Base-by-base conservation (phyloP, 176 grass and related monocot species). In the Chrysopogon serrulatus region DNA sequence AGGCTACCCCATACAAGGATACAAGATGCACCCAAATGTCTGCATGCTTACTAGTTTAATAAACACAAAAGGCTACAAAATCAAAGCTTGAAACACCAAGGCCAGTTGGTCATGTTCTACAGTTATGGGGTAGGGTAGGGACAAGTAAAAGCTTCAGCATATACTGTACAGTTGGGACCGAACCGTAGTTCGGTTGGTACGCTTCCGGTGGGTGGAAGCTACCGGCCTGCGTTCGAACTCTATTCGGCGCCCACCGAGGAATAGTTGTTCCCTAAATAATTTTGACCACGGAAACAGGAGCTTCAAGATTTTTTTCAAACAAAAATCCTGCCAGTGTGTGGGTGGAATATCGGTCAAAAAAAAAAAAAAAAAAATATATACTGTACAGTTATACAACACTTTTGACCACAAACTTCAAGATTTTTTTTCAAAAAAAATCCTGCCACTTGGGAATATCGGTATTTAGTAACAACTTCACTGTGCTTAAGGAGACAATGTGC, bases 1-100 rank as follows among this genome's bases (percentile, higher is more conserved):
- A 89, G 90, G 37, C 87, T 71, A 82, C 71, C 61, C 42, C 68
- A 37, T 75, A 71, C 13, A 78, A 82, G 86, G 86, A 82, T 82
- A 47, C 56, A 88, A 47, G 45, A 60, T 76, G 82, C 59, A 47
- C 40, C 79, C 26, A 68, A 49, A 21, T 41, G 68, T n/a, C 37
- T 33, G 19, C 32, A 7, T 74, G 51, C 16, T 80, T 64, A 51
- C 16, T 74, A 76, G 69, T 59, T 82, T 90, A 83, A 77, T 77
- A 27, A 31, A 65, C 31, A 66, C 21, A 49, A 70, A 90, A 90
- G 88, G 75, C 67, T 80, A 84, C 78, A 48, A 34, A 53, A 68
- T 35, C 36, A 61, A 62, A 62, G 66, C 2, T n/a, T 37, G 30
- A 68, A n/a, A n/a, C n/a, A 40, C 19, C 14, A 69, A 76, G 17